A percentile compares a stretch with the other conserved stretches of the same genome.
phyloP scores from a whole-genome alignment of 257 asterid genomes.

The Euphrasia confusa region DNA sequence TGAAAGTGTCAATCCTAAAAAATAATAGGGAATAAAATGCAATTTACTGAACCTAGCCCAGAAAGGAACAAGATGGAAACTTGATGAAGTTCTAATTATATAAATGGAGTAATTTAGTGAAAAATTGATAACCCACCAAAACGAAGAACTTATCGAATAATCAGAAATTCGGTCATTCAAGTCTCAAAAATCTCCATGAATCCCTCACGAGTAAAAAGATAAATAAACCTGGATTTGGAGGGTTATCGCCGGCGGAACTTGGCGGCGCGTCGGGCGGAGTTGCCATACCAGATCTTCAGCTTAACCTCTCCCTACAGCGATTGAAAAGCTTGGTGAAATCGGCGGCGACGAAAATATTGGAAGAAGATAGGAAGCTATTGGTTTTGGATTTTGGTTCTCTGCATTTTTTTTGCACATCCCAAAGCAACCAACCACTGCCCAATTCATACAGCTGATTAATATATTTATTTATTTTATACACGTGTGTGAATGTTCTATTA shows the following conservation, averaged over 20 bases:
- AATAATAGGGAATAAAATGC: neutral
- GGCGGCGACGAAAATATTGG: conserved; percentile 5
- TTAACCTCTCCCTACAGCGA: conserved; percentile 8
- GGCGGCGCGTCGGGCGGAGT: conserved; percentile 54
- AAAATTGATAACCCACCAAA: conserved; percentile 15
- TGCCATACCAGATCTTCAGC: conserved; percentile 38
- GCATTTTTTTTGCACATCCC: conserved; percentile 31
- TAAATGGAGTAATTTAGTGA: neutral
- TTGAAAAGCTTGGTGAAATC: conserved; percentile 9
- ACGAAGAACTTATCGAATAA: conserved; percentile 11
- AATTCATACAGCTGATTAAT: neutral
- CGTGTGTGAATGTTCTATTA: neutral
- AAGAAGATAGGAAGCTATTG: neutral
- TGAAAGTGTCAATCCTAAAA: neutral
- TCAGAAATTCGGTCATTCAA: neutral
- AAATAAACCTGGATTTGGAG: conserved; percentile 48
- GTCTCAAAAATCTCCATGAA: neutral
- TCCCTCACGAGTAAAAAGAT: neutral
- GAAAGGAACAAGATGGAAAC: neutral
- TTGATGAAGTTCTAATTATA: neutral
- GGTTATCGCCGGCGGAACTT: conserved; percentile 35
- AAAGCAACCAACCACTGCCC: conserved; percentile 21
- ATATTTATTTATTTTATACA: neutral
- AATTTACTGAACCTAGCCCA: neutral
- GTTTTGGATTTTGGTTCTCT: conserved; percentile 25